Percentiles rank a stretch among this genome's conserved stretches.
Evolutionary conservation across 148 eudicot genomes (phyloP).

Genomic region (Silene latifolia): DNA sequence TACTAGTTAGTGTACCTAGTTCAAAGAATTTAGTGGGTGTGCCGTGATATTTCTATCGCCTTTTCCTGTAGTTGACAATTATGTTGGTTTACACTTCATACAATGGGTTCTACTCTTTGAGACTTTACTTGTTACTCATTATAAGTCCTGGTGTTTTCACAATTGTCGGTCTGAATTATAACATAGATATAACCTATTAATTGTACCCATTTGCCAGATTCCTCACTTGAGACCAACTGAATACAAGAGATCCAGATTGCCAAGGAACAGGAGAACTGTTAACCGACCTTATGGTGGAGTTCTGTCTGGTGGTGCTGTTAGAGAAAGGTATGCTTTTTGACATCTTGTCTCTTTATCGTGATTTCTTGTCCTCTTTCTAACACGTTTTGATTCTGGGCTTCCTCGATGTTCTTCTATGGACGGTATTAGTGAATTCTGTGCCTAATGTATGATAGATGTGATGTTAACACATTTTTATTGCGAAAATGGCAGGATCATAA

Average conservation of each 20-base stretch:
- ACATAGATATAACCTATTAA: background rate
- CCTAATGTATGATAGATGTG: background rate
- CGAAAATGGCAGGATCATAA: conserved; percentile 45
- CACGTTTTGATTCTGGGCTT: background rate
- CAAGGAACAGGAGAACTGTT: conserved; percentile 77
- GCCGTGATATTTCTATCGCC: no score
- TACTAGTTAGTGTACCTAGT: no score
- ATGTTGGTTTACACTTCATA: background rate
- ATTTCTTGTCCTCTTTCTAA: no score
- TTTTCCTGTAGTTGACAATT: no score
- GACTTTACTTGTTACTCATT: background rate
- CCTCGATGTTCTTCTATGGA: background rate
- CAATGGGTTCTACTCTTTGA: no score
- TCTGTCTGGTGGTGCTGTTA: conserved; percentile 67
- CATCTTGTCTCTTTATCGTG: background rate
- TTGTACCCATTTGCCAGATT: conserved; percentile 36
- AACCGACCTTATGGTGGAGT: conserved; percentile 90
- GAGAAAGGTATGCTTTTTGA: conserved; percentile 44
- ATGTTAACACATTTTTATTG: background rate
- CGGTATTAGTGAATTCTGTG: no score
- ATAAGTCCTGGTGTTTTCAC: background rate
- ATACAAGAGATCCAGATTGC: conserved; percentile 67
- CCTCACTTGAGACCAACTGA: conserved; percentile 84
- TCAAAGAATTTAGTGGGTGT: no score
- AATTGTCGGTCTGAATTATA: background rate